Conservation (phyloP, 106 monocot species). For the Phalaenopsis aphrodite region DNA sequence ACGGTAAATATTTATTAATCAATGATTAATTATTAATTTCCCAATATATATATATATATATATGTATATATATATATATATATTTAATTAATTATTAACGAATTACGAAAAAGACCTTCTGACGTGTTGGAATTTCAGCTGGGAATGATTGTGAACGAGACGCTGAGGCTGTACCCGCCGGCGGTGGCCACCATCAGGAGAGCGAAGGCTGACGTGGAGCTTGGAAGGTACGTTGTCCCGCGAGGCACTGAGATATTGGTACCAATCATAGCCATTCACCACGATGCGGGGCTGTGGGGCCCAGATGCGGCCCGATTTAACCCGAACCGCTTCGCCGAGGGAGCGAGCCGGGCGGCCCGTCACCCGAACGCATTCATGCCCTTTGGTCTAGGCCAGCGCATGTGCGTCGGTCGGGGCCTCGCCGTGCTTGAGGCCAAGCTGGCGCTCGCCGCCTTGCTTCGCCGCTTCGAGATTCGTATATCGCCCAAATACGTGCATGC, state of each 20-base stretch:
- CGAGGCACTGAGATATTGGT: slow-evolving; percentile 62
- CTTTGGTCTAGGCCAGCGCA: slow-evolving; percentile 62
- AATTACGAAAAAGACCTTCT: not conserved
- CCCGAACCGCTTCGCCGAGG: slow-evolving; percentile 50
- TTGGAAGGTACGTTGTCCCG: slow-evolving; percentile 42
- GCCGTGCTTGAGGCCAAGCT: slow-evolving; percentile 68
- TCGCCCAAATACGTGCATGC: slow-evolving; percentile 58
- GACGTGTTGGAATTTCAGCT: slow-evolving; percentile 24
- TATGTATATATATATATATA: too few relatives aligned
- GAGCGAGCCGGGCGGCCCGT: slow-evolving; percentile 38
- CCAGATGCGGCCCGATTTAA: slow-evolving; percentile 47
- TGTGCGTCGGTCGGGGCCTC: slow-evolving; percentile 70
- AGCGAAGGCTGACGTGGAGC: slow-evolving; percentile 46
- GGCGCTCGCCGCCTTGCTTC: slow-evolving; percentile 47
- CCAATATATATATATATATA: too few relatives aligned
- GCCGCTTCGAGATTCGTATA: slow-evolving; percentile 41
- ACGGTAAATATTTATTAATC: slow-evolving; percentile 31
- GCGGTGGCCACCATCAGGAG: slow-evolving; percentile 65
- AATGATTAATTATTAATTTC: not conserved
- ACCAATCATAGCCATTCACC: slow-evolving; percentile 73
- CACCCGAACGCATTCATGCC: slow-evolving; percentile 62
- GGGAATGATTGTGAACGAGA: slow-evolving; percentile 76
- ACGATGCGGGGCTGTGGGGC: slow-evolving; percentile 62
- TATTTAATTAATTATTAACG: not conserved
- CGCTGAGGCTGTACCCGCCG: slow-evolving; percentile 74